Evolutionary conservation across 2,329 filamentous ascomycete species (phyloP), one percentile per base, ranked within the genome.

Genomic region (Fusarium zealandicum): DNA sequence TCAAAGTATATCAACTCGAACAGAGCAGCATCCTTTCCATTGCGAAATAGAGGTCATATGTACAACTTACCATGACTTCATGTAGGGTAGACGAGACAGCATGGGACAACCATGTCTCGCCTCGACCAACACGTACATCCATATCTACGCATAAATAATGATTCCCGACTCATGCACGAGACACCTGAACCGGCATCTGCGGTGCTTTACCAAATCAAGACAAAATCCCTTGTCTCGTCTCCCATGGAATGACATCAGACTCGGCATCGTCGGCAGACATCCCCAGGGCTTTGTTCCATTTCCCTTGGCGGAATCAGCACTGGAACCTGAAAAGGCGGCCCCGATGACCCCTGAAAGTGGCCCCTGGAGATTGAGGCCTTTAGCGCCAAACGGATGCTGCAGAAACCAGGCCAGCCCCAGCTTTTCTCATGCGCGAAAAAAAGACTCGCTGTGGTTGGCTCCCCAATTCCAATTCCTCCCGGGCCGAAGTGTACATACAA

Each of bases 391-490:
- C 51, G 14, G 36, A 14, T 27, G 56, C 42, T 51, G 30, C 33
- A 43, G 36, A 31, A 13, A n/a, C 28, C 28, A 31, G 7, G 7
- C 4, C 13, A 7, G 28, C 12, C 22, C 12, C 28, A 27, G 13
- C 28, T 25, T 25, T 43, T 14, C 8, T 25, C 7, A 25, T 54
- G 54, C 53, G 61, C 61, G 49, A 61, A 51, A 62, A 61, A 64
- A 64, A 54, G 53, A 54, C 47, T 56, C 49, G 54, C 32, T 49
- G 52, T 62, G 62, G 57, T 63, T 66, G 64, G 64, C 9, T 8
- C 32, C 36, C n/a, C n/a, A n/a, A 35, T 32, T 27, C 45, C 46
- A 60, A 51, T 63, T 59, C 63, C 46, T 41, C 41, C 60, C 56
- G 60, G 57, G 51, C 53, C 50, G 59, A 62, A 54, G 52, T 55